Evolutionary conservation across 2,329 filamentous ascomycete species (phyloP).

Genomic region (Trichothecium roseum): DNA sequence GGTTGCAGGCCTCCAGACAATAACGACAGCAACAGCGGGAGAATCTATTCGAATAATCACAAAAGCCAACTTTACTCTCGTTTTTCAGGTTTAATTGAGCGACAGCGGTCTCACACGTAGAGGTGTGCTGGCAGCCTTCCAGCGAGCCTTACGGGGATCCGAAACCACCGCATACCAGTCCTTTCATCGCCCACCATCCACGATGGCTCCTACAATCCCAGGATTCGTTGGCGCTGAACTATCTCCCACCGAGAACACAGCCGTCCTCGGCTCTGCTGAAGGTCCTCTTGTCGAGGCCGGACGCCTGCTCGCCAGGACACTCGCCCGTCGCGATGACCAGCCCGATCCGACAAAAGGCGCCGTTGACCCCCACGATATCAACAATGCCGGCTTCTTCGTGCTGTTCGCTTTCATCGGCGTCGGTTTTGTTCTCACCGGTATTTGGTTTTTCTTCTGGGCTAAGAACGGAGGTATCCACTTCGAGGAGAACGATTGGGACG

Average conservation of each 20-base stretch:
- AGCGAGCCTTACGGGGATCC: no score
- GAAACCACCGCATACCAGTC: background rate
- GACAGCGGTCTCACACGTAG: no score
- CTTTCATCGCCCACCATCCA: constrained; percentile 3
- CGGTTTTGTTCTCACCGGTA: constrained; percentile 59
- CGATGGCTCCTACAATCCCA: constrained; percentile 31
- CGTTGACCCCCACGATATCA: constrained; percentile 45
- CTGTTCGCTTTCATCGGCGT: constrained; percentile 79
- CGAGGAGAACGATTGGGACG: constrained; percentile 83
- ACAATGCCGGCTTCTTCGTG: constrained; percentile 65
- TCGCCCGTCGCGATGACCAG: constrained; percentile 22
- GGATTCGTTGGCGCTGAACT: constrained; percentile 14
- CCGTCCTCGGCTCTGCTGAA: constrained; percentile 18
- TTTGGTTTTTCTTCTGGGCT: constrained; percentile 99
- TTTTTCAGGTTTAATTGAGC: no score
- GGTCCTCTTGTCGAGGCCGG: constrained; percentile 31
- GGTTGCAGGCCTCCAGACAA: no score
- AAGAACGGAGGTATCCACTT: constrained; percentile 92
- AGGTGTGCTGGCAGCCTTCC: no score
- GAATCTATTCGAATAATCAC: no score
- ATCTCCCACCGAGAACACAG: constrained; percentile 7
- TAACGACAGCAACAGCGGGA: no score
- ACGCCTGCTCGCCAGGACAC: constrained; percentile 25
- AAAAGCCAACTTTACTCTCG: no score
- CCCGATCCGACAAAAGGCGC: constrained; percentile 34